Percentiles rank a stretch among this genome's conserved stretches.
Conservation (phyloP, 2,329 filamentous ascomycete species). For the Lasiodiplodia citricola region DNA sequence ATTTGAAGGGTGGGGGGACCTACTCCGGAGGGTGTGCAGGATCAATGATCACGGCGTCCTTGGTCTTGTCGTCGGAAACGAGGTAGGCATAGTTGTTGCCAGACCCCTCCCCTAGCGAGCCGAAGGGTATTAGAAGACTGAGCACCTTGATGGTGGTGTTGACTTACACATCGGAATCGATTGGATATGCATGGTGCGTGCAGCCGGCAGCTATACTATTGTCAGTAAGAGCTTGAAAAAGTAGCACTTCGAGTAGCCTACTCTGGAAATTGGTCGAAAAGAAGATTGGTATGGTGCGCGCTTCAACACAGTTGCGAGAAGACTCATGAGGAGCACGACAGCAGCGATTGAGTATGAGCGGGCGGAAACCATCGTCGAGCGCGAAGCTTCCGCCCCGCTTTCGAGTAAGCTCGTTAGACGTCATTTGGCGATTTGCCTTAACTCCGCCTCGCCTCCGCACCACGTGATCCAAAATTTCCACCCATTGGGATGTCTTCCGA, state of each 20-base stretch:
- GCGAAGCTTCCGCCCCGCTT: conserved; percentile 6
- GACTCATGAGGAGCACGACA: conserved; percentile 25
- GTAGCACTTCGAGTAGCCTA: neutral
- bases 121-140: neutral
- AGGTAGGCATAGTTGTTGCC: conserved; percentile 84
- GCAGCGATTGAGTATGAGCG: conserved; percentile 5
- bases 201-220: conserved; percentile 24
- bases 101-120: conserved; percentile 69
- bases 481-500: neutral
- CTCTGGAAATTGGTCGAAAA: conserved; percentile 1
- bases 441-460: neutral
- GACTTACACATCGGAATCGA: conserved; percentile 86
- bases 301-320: conserved; percentile 19
- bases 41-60: conserved; percentile 70
- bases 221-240: neutral
- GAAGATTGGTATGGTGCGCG: conserved; percentile 8
- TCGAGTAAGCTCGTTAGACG: neutral
- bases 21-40: conserved; percentile 80
- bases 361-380: conserved; percentile 15
- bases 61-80: conserved; percentile 56
- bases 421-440: conserved; percentile 21
- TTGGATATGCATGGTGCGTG: conserved; percentile 78
- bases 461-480: conserved; percentile 26
- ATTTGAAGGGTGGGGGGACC: conserved; percentile 35
- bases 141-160: conserved; percentile 28